Evolutionary conservation across 208 protist genomes (phyloP).

Genomic region (Wallacemonas sp.): DNA sequence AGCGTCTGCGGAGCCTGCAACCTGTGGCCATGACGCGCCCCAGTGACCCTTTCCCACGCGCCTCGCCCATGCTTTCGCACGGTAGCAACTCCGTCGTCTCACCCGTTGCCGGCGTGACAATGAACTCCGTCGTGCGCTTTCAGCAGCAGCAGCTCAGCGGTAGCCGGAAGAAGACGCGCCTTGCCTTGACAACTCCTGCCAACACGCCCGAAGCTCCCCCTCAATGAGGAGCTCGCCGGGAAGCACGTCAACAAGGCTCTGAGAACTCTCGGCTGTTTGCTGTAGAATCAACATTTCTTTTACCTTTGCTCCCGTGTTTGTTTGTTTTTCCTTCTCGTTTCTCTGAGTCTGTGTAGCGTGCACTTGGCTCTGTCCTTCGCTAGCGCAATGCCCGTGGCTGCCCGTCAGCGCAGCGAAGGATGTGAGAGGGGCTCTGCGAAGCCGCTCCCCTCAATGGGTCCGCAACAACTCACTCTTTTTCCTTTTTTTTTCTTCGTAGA

Average conservation of each 20-base stretch:
- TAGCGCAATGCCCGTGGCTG: too few relatives aligned
- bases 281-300: constrained; percentile 11
- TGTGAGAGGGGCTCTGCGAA: too few relatives aligned
- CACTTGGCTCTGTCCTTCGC: too few relatives aligned
- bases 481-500: constrained; percentile 11
- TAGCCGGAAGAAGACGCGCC: constrained; percentile 28
- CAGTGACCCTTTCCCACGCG: background rate
- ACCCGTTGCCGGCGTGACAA: constrained; percentile 5
- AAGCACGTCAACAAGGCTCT: too few relatives aligned
- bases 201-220: too few relatives aligned
- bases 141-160: constrained; percentile 11
- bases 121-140: constrained; percentile 16
- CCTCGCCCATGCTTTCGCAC: background rate
- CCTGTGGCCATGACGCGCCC: background rate
- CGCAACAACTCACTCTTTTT: too few relatives aligned
- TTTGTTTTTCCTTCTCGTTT: constrained; percentile 11
- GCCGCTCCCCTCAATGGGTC: too few relatives aligned
- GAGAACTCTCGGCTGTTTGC: background rate
- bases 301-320: constrained; percentile 10
- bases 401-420: too few relatives aligned
- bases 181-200: constrained; percentile 14
- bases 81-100: background rate
- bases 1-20: background rate
- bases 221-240: too few relatives aligned
- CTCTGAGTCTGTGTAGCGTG: too few relatives aligned